Base-by-base conservation (phyloP, 305 asterid genomes). In the Fraxinus dipetala region DNA sequence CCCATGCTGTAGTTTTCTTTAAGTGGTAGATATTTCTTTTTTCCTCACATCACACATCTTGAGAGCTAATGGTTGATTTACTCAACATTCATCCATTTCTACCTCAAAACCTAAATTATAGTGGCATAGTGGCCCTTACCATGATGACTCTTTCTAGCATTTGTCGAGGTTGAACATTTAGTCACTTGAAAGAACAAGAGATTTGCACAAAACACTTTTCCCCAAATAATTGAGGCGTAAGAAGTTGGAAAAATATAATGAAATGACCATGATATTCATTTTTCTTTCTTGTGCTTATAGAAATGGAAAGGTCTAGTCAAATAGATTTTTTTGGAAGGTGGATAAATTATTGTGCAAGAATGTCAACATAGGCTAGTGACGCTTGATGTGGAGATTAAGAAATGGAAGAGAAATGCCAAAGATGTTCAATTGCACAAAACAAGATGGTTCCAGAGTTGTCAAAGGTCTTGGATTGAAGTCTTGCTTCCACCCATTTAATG, bases 1-100 rank as follows among this genome's bases (percentile, higher is more conserved):
- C 51, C 82, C 80, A 74, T 78, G 75, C 63, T 72, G 13, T 75
- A 81, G 67, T 65, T 76, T 59, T 56, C 76, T 73, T 61, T 78
- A 51, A 28, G 59, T 78, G 77, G 84, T 67, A 9, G 28, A 70
- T 59, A 36, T 78, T 83, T 78, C 73, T 79, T 76, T 69, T 73
- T 77, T 80, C 61, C 80, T 75, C 73, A 18, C 67, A 65, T 63
- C 26, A 72, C 31, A 32, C 83, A 76, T 70, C 51, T 40, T 81
- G 38, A 59, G 36, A 78, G 30, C 18, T 77, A 16, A 72, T 72
- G 76, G 43, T 32, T 72, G 45, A 32, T 34, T 72, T 72, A 72
- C 48, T 34, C 48, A 72, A 32, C 28, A 16, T 32, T 32, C 76
- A 72, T 72, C 45, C 24, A 72, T 72, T 32, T 72, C 76, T 32